phyloP scores from a whole-genome alignment of 2,329 filamentous ascomycete species.

The Aspergillus sp. region DNA sequence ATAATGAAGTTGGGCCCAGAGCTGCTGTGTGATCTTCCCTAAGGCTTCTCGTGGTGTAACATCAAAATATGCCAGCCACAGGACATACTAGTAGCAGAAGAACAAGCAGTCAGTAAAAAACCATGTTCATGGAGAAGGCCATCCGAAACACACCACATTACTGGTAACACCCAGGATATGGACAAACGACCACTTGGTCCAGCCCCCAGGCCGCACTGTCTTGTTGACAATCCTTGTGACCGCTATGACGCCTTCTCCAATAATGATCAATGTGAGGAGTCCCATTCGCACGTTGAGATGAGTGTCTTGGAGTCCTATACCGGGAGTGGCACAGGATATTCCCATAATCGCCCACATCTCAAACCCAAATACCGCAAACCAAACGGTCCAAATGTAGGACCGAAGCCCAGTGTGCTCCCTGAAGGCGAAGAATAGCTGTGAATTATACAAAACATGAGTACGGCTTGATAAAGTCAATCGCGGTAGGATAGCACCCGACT shows the following conservation, averaged over 20 bases:
- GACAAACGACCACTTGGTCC: constrained; percentile 34
- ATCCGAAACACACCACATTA: constrained; percentile 26
- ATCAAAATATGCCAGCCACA: constrained; percentile 57
- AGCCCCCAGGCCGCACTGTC: constrained; percentile 33
- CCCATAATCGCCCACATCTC: constrained; percentile 48
- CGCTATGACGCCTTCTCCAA: constrained; percentile 59
- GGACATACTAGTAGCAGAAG: constrained; percentile 37
- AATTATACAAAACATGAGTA: neutral
- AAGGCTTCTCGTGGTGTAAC: constrained; percentile 45
- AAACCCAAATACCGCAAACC: constrained; percentile 49
- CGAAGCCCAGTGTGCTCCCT: constrained; percentile 12
- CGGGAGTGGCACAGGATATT: constrained; percentile 48
- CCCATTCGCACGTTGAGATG: constrained; percentile 58
- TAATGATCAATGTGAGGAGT: constrained; percentile 57
- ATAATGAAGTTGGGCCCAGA: constrained; percentile 47
- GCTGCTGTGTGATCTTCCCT: constrained; percentile 50
- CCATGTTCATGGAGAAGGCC: neutral
- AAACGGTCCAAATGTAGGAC: constrained; percentile 38
- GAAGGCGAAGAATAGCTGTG: constrained; percentile 30
- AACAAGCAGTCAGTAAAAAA: neutral
- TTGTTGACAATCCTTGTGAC: constrained; percentile 49
- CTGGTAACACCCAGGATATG: constrained; percentile 31
- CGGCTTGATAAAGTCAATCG: neutral
- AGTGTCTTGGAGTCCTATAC: constrained; percentile 54
- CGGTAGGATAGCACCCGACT: constrained; percentile 1